Conservation (phyloP, 805 yeast species). For the Barnettozyma sucrosica region DNA sequence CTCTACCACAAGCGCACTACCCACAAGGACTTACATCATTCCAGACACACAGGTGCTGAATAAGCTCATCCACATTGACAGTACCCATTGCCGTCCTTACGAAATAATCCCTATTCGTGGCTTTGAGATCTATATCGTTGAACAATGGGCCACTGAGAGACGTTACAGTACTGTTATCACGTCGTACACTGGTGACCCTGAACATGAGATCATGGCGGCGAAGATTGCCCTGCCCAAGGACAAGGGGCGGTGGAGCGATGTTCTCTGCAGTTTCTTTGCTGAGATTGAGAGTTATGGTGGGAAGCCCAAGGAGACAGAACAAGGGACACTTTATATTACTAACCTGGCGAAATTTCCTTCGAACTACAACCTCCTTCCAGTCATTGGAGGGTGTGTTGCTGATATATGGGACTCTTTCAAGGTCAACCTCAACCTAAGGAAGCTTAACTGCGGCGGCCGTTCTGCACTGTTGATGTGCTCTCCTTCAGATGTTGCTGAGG, state of each 20-base stretch:
- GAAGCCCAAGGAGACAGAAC: constrained; percentile 56
- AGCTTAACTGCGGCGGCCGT: constrained; percentile 80
- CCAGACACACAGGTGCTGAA: constrained; percentile 57
- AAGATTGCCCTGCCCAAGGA: constrained; percentile 45
- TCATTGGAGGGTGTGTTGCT: constrained; percentile 49
- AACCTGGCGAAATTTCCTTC: constrained; percentile 80
- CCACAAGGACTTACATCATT: constrained; percentile 28
- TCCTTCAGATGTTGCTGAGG: constrained; percentile 73
- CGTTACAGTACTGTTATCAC: constrained; percentile 62
- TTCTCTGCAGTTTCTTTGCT: constrained; percentile 53
- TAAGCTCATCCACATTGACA: constrained; percentile 26
- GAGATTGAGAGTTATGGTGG: constrained; percentile 64
- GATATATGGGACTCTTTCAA: constrained; percentile 50
- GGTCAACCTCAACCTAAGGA: constrained; percentile 70
- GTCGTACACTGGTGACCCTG: constrained; percentile 77
- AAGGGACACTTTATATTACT: constrained; percentile 69
- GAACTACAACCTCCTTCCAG: constrained; percentile 61
- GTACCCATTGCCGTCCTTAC: constrained; percentile 36
- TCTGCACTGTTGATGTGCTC: constrained; percentile 65
- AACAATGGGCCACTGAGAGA: constrained; percentile 87
- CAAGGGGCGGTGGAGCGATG: constrained; percentile 29
- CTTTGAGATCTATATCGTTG: constrained; percentile 85
- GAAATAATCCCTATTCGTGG: constrained; percentile 55
- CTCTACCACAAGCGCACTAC: neutral
- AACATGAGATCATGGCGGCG: constrained; percentile 57